Base-by-base conservation (phyloP, 1,284 basidiomycete genomes). In the Irpex sp. region DNA sequence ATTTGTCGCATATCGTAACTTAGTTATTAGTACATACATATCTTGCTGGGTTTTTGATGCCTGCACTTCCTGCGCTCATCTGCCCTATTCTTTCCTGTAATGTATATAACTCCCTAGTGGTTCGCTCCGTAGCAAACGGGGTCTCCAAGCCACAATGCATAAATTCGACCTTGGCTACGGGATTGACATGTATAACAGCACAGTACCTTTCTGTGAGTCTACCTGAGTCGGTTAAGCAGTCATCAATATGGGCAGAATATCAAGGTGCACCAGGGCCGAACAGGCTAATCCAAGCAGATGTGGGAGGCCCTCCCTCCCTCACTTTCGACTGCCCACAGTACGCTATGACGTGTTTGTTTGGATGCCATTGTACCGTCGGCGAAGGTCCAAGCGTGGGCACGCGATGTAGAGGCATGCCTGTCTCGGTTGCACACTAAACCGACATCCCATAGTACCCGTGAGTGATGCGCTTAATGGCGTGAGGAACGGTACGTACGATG, bases 301-400 rank as follows among this genome's bases (percentile, higher is more conserved):
- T 82, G 13, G 83, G 80, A 36, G 83, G 57, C 2, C 79, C 81
- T 21, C 82, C 86, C 73, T 90, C 87, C 61, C 81, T 81, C 57
- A 77, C 71, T 67, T 84, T 86, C 3, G 85, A 57, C 9, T 91
- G 88, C 3, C 89, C 90, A 70, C 90, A 92, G 68, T 91, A 92
- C 2, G 90, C 90, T 62, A 92, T 83, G 5, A 87, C 82, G 68
- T 91, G 86, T 74, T 86, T 89, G 6, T 86, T 89, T 3, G 91
- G 91, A 72, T 92, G 91, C 91, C 91, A 93, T 0, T 84, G 77
- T 2, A 93, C 90, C 0, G 88, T 86, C 4, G 85, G 84, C 13
- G 88, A 84, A 0, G 88, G 79, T 2, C 85, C 86, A 5, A 87
- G 75, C 2, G 88, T 81, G 1, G 87, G 82, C 11, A 93, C 83